A percentile compares a stretch with the other conserved stretches of the same genome.
phyloP scores from a whole-genome alignment of 176 grass and related monocot genomes.

The Leersia perrieri region DNA sequence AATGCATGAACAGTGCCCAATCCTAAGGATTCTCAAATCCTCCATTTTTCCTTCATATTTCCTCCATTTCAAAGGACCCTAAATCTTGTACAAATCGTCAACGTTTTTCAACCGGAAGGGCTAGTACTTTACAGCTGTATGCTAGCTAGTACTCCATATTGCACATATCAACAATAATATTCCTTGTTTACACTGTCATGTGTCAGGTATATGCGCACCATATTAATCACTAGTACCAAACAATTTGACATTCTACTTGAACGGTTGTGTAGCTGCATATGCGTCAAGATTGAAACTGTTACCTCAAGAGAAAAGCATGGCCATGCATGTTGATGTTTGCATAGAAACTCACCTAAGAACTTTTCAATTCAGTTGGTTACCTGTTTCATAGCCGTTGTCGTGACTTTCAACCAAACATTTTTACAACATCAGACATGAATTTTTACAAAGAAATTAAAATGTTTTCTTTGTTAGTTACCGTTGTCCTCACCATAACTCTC shows the following conservation, averaged over 20 bases:
- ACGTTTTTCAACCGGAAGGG: too few relatives aligned
- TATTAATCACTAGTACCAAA: background rate
- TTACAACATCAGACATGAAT: background rate
- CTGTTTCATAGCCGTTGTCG: background rate
- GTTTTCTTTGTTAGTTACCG: background rate
- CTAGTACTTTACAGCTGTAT: too few relatives aligned
- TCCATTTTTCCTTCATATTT: too few relatives aligned
- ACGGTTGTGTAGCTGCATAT: background rate
- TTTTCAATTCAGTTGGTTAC: background rate
- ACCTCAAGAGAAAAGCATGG: background rate
- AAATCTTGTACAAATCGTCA: too few relatives aligned
- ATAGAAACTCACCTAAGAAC: background rate
- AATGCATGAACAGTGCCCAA: too few relatives aligned
- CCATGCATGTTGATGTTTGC: background rate
- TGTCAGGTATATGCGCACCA: background rate
- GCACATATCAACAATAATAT: too few relatives aligned
- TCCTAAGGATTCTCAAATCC: too few relatives aligned
- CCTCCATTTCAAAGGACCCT: too few relatives aligned
- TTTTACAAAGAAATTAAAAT: background rate
- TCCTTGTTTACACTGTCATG: background rate
- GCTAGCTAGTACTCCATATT: too few relatives aligned
- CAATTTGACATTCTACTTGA: background rate
- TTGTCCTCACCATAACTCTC: background rate
- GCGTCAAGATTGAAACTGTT: background rate
- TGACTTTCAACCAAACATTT: background rate